Evolutionary conservation across 2,329 filamentous ascomycete genomes (phyloP).

Genomic region (Penicillium corylophilum): DNA sequence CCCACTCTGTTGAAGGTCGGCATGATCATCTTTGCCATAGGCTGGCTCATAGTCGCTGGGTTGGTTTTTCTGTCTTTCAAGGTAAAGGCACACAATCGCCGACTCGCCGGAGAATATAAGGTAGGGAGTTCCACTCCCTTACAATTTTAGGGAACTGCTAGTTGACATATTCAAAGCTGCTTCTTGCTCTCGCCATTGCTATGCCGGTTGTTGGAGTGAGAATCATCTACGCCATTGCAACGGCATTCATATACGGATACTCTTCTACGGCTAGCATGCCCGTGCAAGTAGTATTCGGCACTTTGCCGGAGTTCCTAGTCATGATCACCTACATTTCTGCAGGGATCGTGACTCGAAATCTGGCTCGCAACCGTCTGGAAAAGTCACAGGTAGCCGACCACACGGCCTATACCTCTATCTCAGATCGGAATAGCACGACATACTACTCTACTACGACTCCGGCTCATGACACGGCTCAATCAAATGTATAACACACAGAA

Average conservation of each 20-base stretch:
- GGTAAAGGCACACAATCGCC: background rate
- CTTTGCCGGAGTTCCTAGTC: conserved; percentile 28
- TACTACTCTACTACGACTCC: background rate
- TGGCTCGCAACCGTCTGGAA: conserved; percentile 1
- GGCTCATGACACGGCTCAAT: background rate
- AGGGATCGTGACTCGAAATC: conserved; percentile 3
- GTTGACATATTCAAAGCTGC: conserved; percentile 7
- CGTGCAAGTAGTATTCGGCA: conserved; percentile 26
- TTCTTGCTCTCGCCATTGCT: conserved; percentile 7
- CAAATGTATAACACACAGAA: background rate
- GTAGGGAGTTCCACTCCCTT: background rate
- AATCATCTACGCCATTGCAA: conserved; percentile 8
- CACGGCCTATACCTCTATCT: background rate
- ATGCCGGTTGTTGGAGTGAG: conserved; percentile 10
- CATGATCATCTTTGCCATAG: conserved; percentile 7
- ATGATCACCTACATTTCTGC: conserved; percentile 18
- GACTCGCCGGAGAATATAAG: conserved; percentile 8
- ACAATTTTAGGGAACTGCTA: no score
- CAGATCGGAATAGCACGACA: background rate
- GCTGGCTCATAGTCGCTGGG: conserved; percentile 2
- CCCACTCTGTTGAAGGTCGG: conserved; percentile 3
- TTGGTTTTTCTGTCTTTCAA: conserved; percentile 1
- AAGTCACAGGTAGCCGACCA: background rate
- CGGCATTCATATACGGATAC: background rate
- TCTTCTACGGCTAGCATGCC: background rate